Evolutionary conservation across 495 filamentous ascomycete genomes (phyloP).

Genomic region (Ascodesmis nigricans): DNA sequence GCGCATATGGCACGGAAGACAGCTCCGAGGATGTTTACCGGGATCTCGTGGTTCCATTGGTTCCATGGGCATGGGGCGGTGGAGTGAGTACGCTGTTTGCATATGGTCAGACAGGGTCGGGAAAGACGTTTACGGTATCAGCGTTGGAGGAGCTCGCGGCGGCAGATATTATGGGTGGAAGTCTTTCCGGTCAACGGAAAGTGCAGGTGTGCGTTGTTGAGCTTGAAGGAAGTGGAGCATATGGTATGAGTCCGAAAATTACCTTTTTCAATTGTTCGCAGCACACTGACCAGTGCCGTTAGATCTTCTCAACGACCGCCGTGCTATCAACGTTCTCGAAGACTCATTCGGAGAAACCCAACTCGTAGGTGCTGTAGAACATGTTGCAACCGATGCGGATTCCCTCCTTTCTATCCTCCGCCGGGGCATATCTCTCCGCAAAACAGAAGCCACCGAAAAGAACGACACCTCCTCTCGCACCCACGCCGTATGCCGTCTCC

Average conservation of each 20-base stretch:
- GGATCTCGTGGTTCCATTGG: conserved; percentile 14
- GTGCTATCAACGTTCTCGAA: conserved; percentile 17
- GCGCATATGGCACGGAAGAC: conserved; percentile 10
- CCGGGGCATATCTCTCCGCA: conserved; percentile 11
- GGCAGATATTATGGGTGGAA: conserved; percentile 13
- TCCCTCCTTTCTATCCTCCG: conserved; percentile 16
- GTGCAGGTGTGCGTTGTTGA: conserved; percentile 20
- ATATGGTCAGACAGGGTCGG: conserved; percentile 24
- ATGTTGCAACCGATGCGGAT: background rate
- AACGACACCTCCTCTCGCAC: conserved; percentile 21
- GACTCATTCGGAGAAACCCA: conserved; percentile 22
- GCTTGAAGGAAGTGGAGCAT: conserved; percentile 20
- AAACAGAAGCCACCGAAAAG: conserved; percentile 14
- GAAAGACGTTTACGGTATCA: conserved; percentile 21
- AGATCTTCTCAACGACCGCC: conserved; percentile 20
- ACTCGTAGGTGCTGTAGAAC: conserved; percentile 17
- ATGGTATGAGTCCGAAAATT: background rate
- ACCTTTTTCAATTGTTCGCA: too few species aligned
- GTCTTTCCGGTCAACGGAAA: conserved; percentile 9
- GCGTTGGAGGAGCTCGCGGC: conserved; percentile 9
- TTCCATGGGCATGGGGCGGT: conserved; percentile 21
- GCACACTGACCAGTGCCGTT: background rate
- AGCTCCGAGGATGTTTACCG: conserved; percentile 19
- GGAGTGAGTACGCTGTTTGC: conserved; percentile 23
- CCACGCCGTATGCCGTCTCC: conserved; percentile 19